Evolutionary conservation across 148 eudicot species (phyloP), one percentile per base, ranked within the genome.

Genomic region (Cornus controversa): DNA sequence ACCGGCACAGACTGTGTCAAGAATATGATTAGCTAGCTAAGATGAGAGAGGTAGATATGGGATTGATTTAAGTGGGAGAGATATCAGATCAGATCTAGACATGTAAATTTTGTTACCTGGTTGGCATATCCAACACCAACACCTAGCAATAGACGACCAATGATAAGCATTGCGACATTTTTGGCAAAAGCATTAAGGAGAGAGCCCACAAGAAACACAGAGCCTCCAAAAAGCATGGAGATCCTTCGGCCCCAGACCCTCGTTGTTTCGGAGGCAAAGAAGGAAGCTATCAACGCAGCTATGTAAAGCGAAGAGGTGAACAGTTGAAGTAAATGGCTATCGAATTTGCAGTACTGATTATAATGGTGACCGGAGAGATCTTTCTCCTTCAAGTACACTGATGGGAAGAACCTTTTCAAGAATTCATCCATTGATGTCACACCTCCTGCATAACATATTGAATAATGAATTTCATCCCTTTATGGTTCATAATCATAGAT

Each of bases 71-170:
- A n/a, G n/a, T n/a, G n/a, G n/a, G n/a, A n/a, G n/a, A n/a, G n/a
- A n/a, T n/a, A n/a, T n/a, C n/a, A n/a, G n/a, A n/a, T n/a, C n/a
- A n/a, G n/a, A n/a, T n/a, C n/a, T n/a, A n/a, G n/a, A n/a, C n/a
- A n/a, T n/a, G n/a, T n/a, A n/a, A 58, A 9, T 10, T 25, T 10
- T 1, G 0, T 66, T 65, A 84, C 83, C 78, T 85, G 88, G 47
- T 85, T 80, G 2, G 79, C 72, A 53, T 77, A 85, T 10, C 85
- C 85, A 23, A 85, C 66, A 24, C 88, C 85, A 18, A 82, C 54
- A 70, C 88, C 88, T 26, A 85, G 78, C 9, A 85, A 67, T 13
- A 82, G 45, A 31, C 88, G 85, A 50, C 88, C 88, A n/a, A 82
- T 36, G 69, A 85, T 85, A 26, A 82, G 88, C 85, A 85, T 85